Conservation (phyloP, 495 filamentous ascomycete species). For the Daldinia grandis region DNA sequence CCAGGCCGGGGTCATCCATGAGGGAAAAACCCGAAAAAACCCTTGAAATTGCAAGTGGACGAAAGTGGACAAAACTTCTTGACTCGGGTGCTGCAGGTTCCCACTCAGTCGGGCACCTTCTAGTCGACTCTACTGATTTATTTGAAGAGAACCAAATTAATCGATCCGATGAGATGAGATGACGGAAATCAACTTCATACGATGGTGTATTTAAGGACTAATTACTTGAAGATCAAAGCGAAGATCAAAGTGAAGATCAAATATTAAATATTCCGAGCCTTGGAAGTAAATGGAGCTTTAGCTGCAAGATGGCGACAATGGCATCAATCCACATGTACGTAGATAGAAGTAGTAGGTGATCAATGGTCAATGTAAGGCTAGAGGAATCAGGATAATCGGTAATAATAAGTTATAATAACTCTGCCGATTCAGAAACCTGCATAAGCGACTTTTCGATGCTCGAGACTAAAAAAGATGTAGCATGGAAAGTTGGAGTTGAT, state of each 20-base stretch:
- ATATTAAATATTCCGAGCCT: conserved; percentile 1
- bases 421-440: conserved; percentile 37
- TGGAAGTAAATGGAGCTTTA: conserved; percentile 1
- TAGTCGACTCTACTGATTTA: conserved; percentile 3
- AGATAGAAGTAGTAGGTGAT: conserved; percentile 12
- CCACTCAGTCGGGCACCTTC: conserved; percentile 29
- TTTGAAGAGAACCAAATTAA: conserved; percentile 5
- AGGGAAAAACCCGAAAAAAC: conserved; percentile 17
- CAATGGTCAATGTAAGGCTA: neutral
- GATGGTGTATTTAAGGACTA: neutral
- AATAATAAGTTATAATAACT: conserved; percentile 21
- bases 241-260: neutral
- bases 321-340: conserved; percentile 16
- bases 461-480: conserved; percentile 23
- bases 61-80: conserved; percentile 37
- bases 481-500: conserved; percentile 16
- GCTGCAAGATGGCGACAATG: conserved; percentile 11
- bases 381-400: conserved; percentile 28
- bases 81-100: conserved; percentile 37
- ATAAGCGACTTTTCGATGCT: conserved; percentile 29
- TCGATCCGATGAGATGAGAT: conserved; percentile 15
- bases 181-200: conserved; percentile 12
- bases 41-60: conserved; percentile 19
- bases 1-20: conserved; percentile 40
- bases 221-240: neutral